Evolutionary conservation across 257 asterid species (phyloP).

Genomic region (Nicotiana paniculata): DNA sequence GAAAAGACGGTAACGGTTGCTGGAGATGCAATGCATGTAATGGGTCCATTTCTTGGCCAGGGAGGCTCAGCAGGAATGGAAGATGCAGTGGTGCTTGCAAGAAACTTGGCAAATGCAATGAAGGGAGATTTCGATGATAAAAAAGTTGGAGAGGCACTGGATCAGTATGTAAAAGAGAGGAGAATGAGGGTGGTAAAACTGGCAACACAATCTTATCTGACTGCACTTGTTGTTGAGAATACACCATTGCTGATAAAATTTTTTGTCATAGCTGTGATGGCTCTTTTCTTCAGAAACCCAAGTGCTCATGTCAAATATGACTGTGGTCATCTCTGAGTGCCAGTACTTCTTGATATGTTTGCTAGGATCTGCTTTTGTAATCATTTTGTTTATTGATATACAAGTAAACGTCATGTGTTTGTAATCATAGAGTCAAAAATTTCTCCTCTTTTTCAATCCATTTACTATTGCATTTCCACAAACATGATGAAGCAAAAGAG

Average conservation of each 20-base stretch:
- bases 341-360: not conserved
- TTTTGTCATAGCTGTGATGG: conserved; percentile 2
- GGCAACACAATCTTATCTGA: conserved; percentile 25
- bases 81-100: conserved; percentile 40
- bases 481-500: not conserved
- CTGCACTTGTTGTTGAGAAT: conserved; percentile 12
- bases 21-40: conserved; percentile 46
- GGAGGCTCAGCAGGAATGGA: conserved; percentile 36
- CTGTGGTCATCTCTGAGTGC: conserved; percentile 20
- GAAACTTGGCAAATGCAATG: conserved; percentile 19
- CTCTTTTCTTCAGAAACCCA: conserved; percentile 6
- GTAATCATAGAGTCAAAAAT: not conserved
- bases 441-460: not conserved
- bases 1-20: conserved; percentile 26
- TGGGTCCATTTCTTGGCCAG: conserved; percentile 41
- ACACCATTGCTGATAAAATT: not conserved
- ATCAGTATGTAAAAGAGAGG: conserved; percentile 31
- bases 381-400: not conserved
- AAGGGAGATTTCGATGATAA: not conserved
- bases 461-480: not conserved
- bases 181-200: conserved; percentile 23
- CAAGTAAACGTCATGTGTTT: not conserved
- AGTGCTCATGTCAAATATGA: conserved; percentile 18
- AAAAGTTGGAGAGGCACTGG: conserved; percentile 7
- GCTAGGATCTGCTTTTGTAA: not conserved